A percentile compares a stretch with the other conserved stretches of the same genome.
Conservation (phyloP, 345 rosid genomes). For the Hevea brasiliensis region DNA sequence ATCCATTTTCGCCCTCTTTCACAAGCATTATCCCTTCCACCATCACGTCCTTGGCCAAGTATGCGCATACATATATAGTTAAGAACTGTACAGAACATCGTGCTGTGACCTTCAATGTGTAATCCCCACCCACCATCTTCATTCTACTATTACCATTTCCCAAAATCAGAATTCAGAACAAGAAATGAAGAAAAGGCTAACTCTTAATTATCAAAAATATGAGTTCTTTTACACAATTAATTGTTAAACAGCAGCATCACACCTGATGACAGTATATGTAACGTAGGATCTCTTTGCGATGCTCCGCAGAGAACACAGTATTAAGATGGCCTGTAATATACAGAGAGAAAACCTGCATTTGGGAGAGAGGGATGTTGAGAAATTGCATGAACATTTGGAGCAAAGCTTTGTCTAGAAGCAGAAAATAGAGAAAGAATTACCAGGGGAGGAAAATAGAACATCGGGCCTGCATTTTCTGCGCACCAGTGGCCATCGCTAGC, state of each 20-base stretch:
- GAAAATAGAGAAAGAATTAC: neutral
- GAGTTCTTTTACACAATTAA: neutral
- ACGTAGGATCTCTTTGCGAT: conserved; percentile 17
- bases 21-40: conserved; percentile 19
- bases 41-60: conserved; percentile 9
- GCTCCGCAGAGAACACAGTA: conserved; percentile 6
- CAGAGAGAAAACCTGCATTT: conserved; percentile 1
- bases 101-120: conserved; percentile 3
- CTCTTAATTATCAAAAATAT: neutral
- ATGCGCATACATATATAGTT: conserved; percentile 19
- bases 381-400: neutral
- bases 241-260: too few relatives aligned
- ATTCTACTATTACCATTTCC: too few relatives aligned
- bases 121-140: conserved; percentile 2
- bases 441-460: conserved; percentile 22
- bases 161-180: neutral
- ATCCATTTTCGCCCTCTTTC: conserved; percentile 19
- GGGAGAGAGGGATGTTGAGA: neutral
- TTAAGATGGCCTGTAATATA: conserved; percentile 23
- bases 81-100: neutral
- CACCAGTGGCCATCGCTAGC: conserved; percentile 25
- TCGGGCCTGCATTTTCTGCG: conserved; percentile 19
- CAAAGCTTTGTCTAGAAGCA: too few relatives aligned
- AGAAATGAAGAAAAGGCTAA: neutral
- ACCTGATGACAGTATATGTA: conserved; percentile 29